Evolutionary conservation across 2,329 filamentous ascomycete genomes (phyloP), one percentile per base, ranked within the genome.

Genomic region (Penicillium expansum): DNA sequence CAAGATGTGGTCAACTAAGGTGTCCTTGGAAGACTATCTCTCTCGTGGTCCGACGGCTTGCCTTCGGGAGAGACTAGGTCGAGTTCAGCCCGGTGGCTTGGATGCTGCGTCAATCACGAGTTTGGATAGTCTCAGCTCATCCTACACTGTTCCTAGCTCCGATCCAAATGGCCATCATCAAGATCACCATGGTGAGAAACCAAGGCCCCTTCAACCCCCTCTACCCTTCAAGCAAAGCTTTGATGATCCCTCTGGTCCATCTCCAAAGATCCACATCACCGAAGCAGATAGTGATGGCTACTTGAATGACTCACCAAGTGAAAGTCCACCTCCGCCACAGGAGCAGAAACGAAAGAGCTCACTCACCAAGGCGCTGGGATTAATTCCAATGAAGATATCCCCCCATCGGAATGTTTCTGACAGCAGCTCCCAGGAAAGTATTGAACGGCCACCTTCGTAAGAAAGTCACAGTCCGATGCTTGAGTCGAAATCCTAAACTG

Each of bases 41-140:
- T 69, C 72, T 4, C 82, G 81, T 24, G 85, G 85, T 0, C 83
- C 84, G 0, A 80, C 84, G 8, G 71, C 70, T 18, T 86, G 83
- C 59, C 66, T 87, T 5, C 75, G 77, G 13, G 81, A 84, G 53
- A 74, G 85, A 13, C 60, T 87, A 16, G 79, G 69, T 38, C 59
- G 62, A 37, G 58, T 67, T 5, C 68, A 64, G 11, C 60, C 64
- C 18, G 59, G 61, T 11, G 62, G 64, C 5, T 48, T 64, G 14
- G 69, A 71, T 30, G 67, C 70, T 48, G 71, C 69, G 0, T 71
- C 68, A 1, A 44, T 70, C 18, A 72, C 68, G 54, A 70, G 68
- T 35, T 69, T 70, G 37, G 68, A 67, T 42, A 71, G 67, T 24
- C 63, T 62, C 20, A 65, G 59, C 18, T 65, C 69, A 4, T 66